Percentiles rank a stretch among this genome's conserved stretches.
phyloP scores from a whole-genome alignment of 179 eudicot genomes.

The Beta corolliflora region DNA sequence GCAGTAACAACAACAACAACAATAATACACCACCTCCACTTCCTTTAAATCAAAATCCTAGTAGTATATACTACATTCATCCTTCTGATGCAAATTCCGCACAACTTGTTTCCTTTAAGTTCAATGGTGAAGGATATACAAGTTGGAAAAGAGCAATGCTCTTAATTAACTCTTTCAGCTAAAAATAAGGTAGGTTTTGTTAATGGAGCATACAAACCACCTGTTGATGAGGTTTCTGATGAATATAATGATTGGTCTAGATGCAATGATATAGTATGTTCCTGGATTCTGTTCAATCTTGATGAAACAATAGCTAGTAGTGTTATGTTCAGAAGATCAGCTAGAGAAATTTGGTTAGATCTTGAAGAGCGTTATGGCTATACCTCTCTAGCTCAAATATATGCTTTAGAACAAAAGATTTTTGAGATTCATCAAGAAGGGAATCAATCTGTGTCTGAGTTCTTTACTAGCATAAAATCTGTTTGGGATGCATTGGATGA shows the following conservation, averaged over 20 bases:
- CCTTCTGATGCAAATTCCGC: background rate
- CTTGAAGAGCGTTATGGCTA: background rate
- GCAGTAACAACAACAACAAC: too few species aligned
- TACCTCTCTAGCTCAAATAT: background rate
- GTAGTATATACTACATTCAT: background rate
- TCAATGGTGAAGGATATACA: background rate
- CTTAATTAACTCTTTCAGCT: background rate
- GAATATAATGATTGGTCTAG: background rate
- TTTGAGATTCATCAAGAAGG: background rate
- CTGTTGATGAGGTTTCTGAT: background rate
- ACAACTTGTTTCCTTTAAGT: background rate
- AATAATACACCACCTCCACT: too few species aligned
- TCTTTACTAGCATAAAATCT: background rate
- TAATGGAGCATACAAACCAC: background rate
- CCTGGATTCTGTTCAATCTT: too few species aligned
- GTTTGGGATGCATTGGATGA: slow-evolving; percentile 2
- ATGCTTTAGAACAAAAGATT: background rate
- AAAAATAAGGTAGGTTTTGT: slow-evolving; percentile 1
- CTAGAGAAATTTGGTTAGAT: too few species aligned
- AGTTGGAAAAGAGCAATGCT: background rate
- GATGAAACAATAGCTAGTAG: too few species aligned
- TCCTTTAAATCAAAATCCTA: background rate
- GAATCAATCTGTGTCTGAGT: background rate
- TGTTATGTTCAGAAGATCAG: too few species aligned
- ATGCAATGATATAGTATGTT: too few species aligned